Evolutionary conservation across 108 stramenopile species (phyloP).

Genomic region (Cyclostephanos tholiformis): DNA sequence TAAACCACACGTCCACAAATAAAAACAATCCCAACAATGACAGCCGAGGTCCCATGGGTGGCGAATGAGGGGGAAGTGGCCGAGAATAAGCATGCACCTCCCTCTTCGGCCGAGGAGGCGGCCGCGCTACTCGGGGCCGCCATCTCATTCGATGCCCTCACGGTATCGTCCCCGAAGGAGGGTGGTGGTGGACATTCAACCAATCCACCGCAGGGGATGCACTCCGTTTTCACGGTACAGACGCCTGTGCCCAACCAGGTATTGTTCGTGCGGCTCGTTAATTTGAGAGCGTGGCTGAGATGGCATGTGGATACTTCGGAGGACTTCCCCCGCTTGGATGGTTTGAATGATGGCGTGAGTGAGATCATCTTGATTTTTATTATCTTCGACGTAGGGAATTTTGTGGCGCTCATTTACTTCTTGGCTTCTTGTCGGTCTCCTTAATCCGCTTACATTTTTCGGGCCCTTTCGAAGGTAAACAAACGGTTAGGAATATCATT

Average conservation of each 20-base stretch:
- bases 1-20: too few species aligned
- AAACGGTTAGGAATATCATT: constrained; percentile 25
- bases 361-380: neutral
- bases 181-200: neutral
- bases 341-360: constrained; percentile 22
- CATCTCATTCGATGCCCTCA: constrained; percentile 55
- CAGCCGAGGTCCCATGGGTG: neutral
- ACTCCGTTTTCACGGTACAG: constrained; percentile 69
- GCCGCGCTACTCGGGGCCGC: constrained; percentile 78
- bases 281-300: constrained; percentile 66
- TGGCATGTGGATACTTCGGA: constrained; percentile 49
- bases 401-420: neutral
- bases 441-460: neutral
- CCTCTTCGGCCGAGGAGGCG: constrained; percentile 82
- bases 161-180: constrained; percentile 1
- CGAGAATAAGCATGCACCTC: constrained; percentile 44
- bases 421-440: neutral
- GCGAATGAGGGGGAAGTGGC: neutral
- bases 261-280: constrained; percentile 63
- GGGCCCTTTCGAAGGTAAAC: constrained; percentile 10
- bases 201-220: constrained; percentile 79
- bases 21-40: neutral
- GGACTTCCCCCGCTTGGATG: constrained; percentile 5
- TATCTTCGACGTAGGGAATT: neutral
- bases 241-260: constrained; percentile 72